Evolutionary conservation across 306 rosid genomes (phyloP).

Genomic region (Rosa multiflora): DNA sequence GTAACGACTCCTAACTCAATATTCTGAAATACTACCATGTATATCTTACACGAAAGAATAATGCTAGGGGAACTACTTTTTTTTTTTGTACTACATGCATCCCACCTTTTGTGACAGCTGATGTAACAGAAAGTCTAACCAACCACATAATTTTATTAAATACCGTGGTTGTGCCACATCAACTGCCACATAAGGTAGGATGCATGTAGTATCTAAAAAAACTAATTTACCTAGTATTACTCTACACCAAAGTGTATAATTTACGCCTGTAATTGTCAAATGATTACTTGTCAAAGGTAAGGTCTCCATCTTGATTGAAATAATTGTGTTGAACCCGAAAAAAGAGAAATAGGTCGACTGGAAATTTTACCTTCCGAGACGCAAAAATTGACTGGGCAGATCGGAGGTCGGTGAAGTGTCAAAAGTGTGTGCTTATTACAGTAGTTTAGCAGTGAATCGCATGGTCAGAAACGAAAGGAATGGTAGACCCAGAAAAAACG

Average conservation of each 20-base stretch:
- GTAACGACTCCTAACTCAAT: no score
- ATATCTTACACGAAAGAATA: no score
- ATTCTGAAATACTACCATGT: no score
- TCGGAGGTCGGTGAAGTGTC: not conserved
- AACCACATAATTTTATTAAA: no score
- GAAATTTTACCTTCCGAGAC: not conserved
- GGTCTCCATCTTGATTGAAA: not conserved
- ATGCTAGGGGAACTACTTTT: no score
- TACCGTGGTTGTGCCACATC: no score
- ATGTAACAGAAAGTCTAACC: no score
- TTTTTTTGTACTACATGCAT: no score
- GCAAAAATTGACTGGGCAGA: not conserved
- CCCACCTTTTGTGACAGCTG: no score
- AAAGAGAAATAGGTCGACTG: not conserved
- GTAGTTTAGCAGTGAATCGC: not conserved
- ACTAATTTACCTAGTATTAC: no score
- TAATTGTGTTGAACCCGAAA: not conserved
- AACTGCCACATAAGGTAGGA: no score
- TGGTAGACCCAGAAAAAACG: not conserved
- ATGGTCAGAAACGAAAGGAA: not conserved
- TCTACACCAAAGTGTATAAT: not conserved
- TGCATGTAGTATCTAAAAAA: no score
- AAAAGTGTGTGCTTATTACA: not conserved
- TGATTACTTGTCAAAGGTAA: constrained; percentile 8
- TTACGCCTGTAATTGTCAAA: not conserved